Base-by-base conservation (phyloP, 306 rosid genomes). In the Corylus avellana region DNA sequence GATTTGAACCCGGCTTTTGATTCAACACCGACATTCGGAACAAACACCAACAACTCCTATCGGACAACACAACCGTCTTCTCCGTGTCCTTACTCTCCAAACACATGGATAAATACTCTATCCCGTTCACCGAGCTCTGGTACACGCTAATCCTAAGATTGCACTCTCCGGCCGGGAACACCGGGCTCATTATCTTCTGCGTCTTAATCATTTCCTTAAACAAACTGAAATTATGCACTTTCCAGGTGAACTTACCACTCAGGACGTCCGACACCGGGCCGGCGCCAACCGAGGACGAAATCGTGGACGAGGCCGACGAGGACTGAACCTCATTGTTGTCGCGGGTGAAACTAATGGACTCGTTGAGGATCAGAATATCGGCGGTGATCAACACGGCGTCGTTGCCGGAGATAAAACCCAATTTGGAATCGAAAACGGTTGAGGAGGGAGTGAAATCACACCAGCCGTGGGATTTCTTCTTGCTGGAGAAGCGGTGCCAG, bases 211-310 rank as follows among this genome's bases (percentile, higher is more conserved):
- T 93, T 29, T 92, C 99, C 91, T 80, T 96, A 27, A 96, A 96
- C 78, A 96, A 77, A 82, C 97, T 91, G 75, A 93, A 93, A 81
- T 96, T 96, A 62, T 92, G 97, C 75, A 96, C 99, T 82, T 92
- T 96, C 99, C 99, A 96, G 78, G 99, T 96, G 87, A 96, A 96
- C 83, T 96, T 96, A 7, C 99, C 99, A 73, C 96, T 96, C 89
- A 90, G 66, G 50, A 88, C 97, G 57, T 96, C 98, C 1, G 92
- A 86, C 47, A 82, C 93, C 0, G 99, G 97, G 1, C 91, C 74
- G 8, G 91, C 84, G 66, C 79, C 97, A 5, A 79, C 97, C 6
- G 97, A 88, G 1, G 91, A 84, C 2, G 92, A 72, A 58, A 86
- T 12, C 77, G 79, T 22, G 7, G 86, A 73, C 0, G 87, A 85